These are phyloP conservation scores for Kodamaea neixiangensis DNA, from an alignment of 805 yeast species.

Conservation along the genomic window DNA sequence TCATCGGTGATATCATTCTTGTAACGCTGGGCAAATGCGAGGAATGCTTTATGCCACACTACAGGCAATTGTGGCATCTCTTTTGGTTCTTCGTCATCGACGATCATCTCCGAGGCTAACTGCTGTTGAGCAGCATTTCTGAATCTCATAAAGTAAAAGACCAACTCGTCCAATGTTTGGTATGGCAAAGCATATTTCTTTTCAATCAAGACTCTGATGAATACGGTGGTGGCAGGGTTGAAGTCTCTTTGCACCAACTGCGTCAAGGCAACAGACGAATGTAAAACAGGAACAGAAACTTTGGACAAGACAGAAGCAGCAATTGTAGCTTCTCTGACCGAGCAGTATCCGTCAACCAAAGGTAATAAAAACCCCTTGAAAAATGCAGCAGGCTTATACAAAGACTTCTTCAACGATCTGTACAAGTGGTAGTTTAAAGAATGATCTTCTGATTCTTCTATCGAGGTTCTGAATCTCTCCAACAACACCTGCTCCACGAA, in stretches of 20 bases:
- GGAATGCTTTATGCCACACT: conserved; percentile 96
- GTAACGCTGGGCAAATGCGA: conserved; percentile 93
- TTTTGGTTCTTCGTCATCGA: conserved; percentile 27
- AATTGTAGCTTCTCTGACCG: conserved; percentile 91
- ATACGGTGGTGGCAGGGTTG: conserved; percentile 85
- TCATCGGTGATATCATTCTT: conserved; percentile 98
- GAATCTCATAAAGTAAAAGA: conserved; percentile 91
- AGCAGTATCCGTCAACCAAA: conserved; percentile 81
- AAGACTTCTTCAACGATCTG: conserved; percentile 85
- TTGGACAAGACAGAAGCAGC: conserved; percentile 89
- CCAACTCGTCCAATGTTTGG: conserved; percentile 92
- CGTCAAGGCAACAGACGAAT: conserved; percentile 93
- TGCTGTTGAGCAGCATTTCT: conserved; percentile 55
- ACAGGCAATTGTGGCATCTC: conserved; percentile 73
- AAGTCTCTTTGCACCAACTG: conserved; percentile 79
- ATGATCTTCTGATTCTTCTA: conserved; percentile 74
- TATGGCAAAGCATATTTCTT: conserved; percentile 96
- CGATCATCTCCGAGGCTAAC: conserved; percentile 39
- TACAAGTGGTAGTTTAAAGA: conserved; percentile 89
- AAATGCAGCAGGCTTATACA: conserved; percentile 96
- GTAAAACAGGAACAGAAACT: conserved; percentile 90
- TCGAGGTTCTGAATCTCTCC: conserved; percentile 70
- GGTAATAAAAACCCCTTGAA: conserved; percentile 96
- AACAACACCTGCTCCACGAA: conserved; percentile 69
- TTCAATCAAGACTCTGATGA: conserved; percentile 85